Evolutionary conservation across 352 stramenopile species (phyloP).

Genomic region (Pythium myriotylum): DNA sequence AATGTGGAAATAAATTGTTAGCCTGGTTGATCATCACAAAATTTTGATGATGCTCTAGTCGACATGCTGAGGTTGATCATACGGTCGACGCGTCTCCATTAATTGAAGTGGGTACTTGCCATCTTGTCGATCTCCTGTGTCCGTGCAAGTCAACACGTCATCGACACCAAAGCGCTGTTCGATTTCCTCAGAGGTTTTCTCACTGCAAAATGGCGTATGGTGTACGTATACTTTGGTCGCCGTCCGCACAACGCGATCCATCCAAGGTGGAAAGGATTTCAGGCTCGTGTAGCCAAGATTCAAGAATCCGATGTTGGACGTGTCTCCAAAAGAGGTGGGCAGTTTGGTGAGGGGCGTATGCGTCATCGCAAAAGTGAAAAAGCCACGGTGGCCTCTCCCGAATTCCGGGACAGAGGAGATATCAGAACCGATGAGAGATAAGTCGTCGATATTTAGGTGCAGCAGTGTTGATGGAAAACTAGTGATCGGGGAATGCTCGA

Average conservation of each 20-base stretch:
- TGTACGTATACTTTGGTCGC: constrained; percentile 18
- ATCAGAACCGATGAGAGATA: constrained; percentile 25
- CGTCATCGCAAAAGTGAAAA: constrained; percentile 20
- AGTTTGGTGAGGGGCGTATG: constrained; percentile 32
- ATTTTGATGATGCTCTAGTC: too few relatives aligned
- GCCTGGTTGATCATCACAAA: too few relatives aligned
- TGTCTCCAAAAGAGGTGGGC: constrained; percentile 18
- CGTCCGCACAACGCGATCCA: constrained; percentile 8
- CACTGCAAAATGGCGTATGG: constrained; percentile 20
- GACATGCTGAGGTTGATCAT: neutral
- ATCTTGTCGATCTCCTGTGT: constrained; percentile 1
- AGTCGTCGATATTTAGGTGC: constrained; percentile 18
- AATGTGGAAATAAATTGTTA: too few relatives aligned
- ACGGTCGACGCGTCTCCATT: constrained; percentile 7
- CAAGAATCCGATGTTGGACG: constrained; percentile 32
- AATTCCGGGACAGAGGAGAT: constrained; percentile 18
- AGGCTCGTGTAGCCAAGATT: constrained; percentile 37
- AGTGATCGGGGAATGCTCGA: constrained; percentile 25
- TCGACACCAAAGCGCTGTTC: neutral
- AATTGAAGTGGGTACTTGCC: constrained; percentile 11
- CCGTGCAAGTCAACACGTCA: constrained; percentile 11
- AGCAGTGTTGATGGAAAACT: constrained; percentile 18
- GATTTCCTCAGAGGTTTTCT: constrained; percentile 7
- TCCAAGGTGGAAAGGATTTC: constrained; percentile 30
- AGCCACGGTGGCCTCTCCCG: neutral